Evolutionary conservation across 2,329 filamentous ascomycete species (phyloP).

Genomic region (Beauveria bassiana): DNA sequence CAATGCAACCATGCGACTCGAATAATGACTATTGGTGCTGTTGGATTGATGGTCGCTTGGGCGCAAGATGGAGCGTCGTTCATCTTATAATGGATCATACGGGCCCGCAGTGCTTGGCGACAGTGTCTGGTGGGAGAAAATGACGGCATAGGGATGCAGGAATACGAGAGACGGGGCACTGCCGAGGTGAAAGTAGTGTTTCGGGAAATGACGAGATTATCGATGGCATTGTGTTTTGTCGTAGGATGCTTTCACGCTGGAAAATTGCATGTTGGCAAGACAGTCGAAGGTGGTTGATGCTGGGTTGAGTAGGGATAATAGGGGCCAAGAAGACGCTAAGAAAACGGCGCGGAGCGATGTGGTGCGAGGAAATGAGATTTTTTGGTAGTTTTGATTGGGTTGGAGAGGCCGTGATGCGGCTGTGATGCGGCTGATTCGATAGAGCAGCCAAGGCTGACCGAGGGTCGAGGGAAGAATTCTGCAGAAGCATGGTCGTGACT

Average conservation of each 20-base stretch:
- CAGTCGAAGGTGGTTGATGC: not conserved
- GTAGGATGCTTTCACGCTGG: too few relatives aligned
- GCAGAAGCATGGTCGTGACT: not conserved
- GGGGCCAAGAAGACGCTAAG: not conserved
- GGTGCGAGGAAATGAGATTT: not conserved
- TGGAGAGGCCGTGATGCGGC: not conserved
- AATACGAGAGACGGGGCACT: slow-evolving; percentile 1
- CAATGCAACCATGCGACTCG: not conserved
- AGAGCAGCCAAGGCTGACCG: not conserved
- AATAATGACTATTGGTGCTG: not conserved
- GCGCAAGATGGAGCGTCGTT: not conserved
- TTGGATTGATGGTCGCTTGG: not conserved
- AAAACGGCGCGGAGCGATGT: not conserved
- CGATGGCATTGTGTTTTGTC: not conserved
- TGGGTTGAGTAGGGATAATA: not conserved
- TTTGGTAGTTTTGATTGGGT: not conserved
- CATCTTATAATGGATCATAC: slow-evolving; percentile 4
- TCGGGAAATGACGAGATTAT: too few relatives aligned
- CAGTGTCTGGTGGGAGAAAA: not conserved
- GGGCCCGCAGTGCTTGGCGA: slow-evolving; percentile 4
- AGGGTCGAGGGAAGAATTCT: not conserved
- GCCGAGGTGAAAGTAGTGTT: too few relatives aligned
- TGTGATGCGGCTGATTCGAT: slow-evolving; percentile 1
- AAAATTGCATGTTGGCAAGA: not conserved
- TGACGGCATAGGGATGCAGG: slow-evolving; percentile 9